Conservation (phyloP, 169 alveolate species). For the Plasmodium coatneyi region DNA sequence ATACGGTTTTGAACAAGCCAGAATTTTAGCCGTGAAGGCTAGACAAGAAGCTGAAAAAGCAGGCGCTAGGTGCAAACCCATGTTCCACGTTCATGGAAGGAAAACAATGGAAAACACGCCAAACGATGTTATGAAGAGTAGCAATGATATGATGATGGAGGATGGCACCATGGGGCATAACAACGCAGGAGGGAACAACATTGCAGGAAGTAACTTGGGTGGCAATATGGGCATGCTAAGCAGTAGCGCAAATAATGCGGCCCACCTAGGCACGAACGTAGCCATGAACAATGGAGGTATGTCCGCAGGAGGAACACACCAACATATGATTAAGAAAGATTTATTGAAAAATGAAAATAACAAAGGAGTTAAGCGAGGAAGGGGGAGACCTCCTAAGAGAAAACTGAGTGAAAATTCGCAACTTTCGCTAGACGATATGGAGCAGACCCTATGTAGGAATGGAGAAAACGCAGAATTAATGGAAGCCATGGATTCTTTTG, state of each 20-base stretch:
- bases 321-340: conserved; percentile 3
- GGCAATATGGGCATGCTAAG: not conserved
- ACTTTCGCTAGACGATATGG: conserved; percentile 54
- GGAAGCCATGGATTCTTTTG: conserved; percentile 59
- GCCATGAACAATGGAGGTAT: not conserved
- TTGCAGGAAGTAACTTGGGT: not conserved
- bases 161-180: not conserved
- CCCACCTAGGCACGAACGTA: not conserved
- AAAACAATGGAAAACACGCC: conserved; percentile 22
- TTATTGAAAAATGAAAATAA: not conserved
- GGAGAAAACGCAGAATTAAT: conserved; percentile 38
- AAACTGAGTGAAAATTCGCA: conserved; percentile 59
- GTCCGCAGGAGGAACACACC: not conserved
- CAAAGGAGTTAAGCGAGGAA: conserved; percentile 55
- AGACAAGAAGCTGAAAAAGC: conserved; percentile 79
- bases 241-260: not conserved
- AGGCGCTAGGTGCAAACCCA: conserved; percentile 70
- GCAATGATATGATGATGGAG: not conserved
- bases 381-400: conserved; percentile 72
- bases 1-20: conserved; percentile 86
- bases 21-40: conserved; percentile 86
- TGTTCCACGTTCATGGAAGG: conserved; percentile 74
- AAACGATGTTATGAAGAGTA: conserved; percentile 11
- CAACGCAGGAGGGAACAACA: not conserved
- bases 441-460: conserved; percentile 40